Conservation (phyloP, 2,329 filamentous ascomycete species). For the Claviceps quebecensis region DNA sequence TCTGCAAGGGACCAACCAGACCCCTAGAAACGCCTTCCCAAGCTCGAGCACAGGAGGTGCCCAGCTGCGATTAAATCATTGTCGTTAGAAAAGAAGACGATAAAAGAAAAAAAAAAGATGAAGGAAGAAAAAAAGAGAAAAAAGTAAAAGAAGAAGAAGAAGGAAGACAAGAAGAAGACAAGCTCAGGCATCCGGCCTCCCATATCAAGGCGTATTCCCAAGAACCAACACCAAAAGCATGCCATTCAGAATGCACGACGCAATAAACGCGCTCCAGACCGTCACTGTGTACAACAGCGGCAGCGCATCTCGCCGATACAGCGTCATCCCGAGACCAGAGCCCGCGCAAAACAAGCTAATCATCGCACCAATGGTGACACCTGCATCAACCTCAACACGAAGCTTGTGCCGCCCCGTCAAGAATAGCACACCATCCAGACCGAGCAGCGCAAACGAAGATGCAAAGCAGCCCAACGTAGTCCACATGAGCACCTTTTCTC, state of each 20-base stretch:
- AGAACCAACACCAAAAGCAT: slow-evolving; percentile 29
- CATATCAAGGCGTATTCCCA: slow-evolving; percentile 21
- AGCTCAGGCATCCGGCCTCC: background rate
- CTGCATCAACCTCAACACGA: slow-evolving; percentile 58
- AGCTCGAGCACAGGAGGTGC: no score
- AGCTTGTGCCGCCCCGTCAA: slow-evolving; percentile 54
- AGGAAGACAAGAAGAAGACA: background rate
- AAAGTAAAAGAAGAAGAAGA: background rate
- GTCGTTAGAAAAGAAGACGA: background rate
- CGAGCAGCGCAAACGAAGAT: slow-evolving; percentile 47
- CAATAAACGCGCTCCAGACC: slow-evolving; percentile 22
- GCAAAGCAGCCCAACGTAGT: slow-evolving; percentile 40
- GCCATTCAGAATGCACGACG: slow-evolving; percentile 27
- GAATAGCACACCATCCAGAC: slow-evolving; percentile 51
- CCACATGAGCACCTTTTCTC: slow-evolving; percentile 42
- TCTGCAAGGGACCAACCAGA: no score
- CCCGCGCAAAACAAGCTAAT: slow-evolving; percentile 51
- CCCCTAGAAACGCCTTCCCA: no score
- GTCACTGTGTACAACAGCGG: slow-evolving; percentile 28
- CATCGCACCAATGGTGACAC: slow-evolving; percentile 55
- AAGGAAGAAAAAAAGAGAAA: background rate
- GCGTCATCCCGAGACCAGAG: slow-evolving; percentile 43
- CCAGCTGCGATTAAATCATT: no score
- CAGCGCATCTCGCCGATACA: slow-evolving; percentile 35
- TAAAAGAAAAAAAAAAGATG: background rate